Base-by-base conservation (phyloP, 2,329 filamentous ascomycete genomes). In the Ceratocystis papillata region DNA sequence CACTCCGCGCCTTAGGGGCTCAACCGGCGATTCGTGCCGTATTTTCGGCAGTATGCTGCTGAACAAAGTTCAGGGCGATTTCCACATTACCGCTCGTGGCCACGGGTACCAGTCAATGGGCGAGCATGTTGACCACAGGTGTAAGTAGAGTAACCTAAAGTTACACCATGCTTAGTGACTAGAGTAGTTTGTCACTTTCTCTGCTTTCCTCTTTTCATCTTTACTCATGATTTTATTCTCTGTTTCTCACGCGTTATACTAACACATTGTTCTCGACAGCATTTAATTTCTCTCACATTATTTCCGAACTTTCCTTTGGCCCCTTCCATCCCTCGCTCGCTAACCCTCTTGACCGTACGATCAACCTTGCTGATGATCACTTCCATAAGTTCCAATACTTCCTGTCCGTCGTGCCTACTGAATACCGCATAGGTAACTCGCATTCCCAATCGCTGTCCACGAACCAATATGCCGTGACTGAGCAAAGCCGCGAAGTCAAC, bases 381-480 rank as follows among this genome's bases (percentile, higher is more conserved):
- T 97, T 96, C 80, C 87, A 93, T 83, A 95, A 94, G 77, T 97
- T 91, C 79, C 94, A 99, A 77, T 99, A 99, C 82, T 97, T 94
- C 79, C 81, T 97, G 73, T 96, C 89, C 48, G 83, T 99, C 46
- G 94, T 99, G 1, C 94, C 94, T 1, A 99, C 94, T 4, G 84
- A 95, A 72, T 99, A 97, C 80, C 91, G 85, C 75, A 81, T 87
- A 68, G 80, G 80, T 60, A 74, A 74, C 46, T 74, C 76, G 61
- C 72, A 71, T 64, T 70, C 72, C 8, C 63, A 69, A 22, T 74
- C 76, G 41, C 82, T 83, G 72, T 87, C 85, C 65, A 97, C 94
- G 17, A 99, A 99, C 79, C 94, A 99, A 76, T 99, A 99, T 79
- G 94, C 93, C 68, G 94, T 96, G 0, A 97, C 92, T 0, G 90